A percentile compares a stretch with the other conserved stretches of the same genome.
phyloP scores from a whole-genome alignment of 78 protist species.

The Dictyostelium brefeldianum region DNA sequence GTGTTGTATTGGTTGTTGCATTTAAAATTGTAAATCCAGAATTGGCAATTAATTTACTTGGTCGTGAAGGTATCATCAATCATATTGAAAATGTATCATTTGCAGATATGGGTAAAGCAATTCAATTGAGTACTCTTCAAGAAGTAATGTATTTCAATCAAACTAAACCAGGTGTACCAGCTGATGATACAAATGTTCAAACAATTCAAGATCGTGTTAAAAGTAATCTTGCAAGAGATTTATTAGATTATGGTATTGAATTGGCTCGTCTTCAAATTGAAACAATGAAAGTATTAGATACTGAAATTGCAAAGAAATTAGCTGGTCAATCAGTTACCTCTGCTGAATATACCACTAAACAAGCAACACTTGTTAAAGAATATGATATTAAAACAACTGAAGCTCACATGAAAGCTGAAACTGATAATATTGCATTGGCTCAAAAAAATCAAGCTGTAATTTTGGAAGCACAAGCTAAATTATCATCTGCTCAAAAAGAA shows the following conservation, averaged over 20 bases:
- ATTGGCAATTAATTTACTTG: constrained; percentile 37
- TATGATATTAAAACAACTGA: constrained; percentile 72
- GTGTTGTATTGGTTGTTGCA: constrained; percentile 63
- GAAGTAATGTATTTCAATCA: constrained; percentile 56
- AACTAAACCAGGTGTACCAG: constrained; percentile 10
- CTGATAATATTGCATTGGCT: constrained; percentile 48
- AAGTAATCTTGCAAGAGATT: constrained; percentile 22
- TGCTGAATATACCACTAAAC: constrained; percentile 55
- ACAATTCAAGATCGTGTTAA: constrained; percentile 75
- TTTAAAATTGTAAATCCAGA: constrained; percentile 68
- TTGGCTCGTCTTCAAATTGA: constrained; percentile 65
- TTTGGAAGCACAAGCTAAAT: constrained; percentile 27
- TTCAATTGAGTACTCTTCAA: constrained; percentile 59
- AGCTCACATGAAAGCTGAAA: constrained; percentile 59
- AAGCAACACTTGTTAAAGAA: constrained; percentile 50
- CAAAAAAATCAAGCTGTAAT: constrained; percentile 22
- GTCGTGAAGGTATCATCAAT: constrained; percentile 48
- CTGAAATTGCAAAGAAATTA: constrained; percentile 53
- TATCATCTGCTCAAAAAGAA: constrained; percentile 23
- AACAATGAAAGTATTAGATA: constrained; percentile 53
- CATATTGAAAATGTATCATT: constrained; percentile 71
- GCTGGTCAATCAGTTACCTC: constrained; percentile 62
- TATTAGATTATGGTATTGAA: constrained; percentile 56
- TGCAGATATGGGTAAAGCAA: constrained; percentile 72
- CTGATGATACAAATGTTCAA: neutral